These are phyloP conservation scores for Podospora pseudoanserina DNA, from an alignment of 495 filamentous ascomycete genomes.

Conservation along the genomic window DNA sequence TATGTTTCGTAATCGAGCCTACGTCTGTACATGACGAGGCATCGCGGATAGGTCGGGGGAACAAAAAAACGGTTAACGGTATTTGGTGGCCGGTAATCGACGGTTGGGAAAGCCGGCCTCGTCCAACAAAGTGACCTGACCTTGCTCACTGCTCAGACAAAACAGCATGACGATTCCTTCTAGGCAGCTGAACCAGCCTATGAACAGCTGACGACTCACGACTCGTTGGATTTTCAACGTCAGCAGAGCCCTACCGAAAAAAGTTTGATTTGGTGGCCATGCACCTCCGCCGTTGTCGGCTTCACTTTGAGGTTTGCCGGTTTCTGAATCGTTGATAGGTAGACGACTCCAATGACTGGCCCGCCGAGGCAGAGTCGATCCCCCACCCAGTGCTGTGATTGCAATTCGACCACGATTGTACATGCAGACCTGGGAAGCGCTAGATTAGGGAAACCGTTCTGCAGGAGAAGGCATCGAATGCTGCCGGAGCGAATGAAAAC, in stretches of 20 bases:
- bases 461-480: not conserved
- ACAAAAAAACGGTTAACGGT: not conserved
- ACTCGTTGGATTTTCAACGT: not conserved
- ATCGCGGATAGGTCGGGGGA: not conserved
- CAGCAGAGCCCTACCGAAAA: not conserved
- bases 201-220: not conserved
- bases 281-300: conserved; percentile 6
- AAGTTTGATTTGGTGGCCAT: conserved; percentile 2
- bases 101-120: not conserved
- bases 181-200: not conserved
- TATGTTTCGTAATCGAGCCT: not conserved
- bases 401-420: not conserved
- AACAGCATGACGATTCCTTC: not conserved
- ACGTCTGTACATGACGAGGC: not conserved
- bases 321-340: conserved; percentile 7
- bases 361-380: not conserved
- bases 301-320: not conserved
- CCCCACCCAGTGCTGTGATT: not conserved
- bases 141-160: not conserved
- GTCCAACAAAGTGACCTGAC: not conserved
- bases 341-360: not conserved
- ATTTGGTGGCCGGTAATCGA: not conserved
- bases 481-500: conserved; percentile 8
- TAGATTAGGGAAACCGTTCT: conserved; percentile 6
- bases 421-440: not conserved